These are phyloP conservation scores for Pogostemon cablin DNA, from an alignment of 257 asterid species.

Conservation along the genomic window DNA sequence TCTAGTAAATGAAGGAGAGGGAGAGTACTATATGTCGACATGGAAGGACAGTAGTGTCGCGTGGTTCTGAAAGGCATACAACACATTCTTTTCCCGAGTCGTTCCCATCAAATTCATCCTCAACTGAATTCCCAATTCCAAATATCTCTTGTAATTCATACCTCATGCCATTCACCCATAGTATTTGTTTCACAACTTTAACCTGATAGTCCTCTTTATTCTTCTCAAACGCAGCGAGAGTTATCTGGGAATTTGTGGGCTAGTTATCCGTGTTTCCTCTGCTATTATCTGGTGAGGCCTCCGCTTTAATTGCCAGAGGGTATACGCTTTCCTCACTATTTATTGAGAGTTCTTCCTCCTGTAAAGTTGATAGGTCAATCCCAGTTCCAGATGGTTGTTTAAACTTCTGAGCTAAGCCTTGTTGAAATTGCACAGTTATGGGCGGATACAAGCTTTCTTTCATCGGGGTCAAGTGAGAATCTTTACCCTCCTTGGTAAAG, in stretches of 20 bases:
- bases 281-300: conserved; percentile 49
- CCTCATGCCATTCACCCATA: conserved; percentile 84
- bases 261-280: conserved; percentile 44
- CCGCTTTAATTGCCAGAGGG: conserved; percentile 73
- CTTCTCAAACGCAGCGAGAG: conserved; percentile 84
- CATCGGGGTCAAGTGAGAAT: conserved; percentile 52
- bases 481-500: conserved; percentile 80
- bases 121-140: conserved; percentile 80
- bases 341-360: conserved; percentile 48
- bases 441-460: conserved; percentile 63
- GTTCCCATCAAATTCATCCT: conserved; percentile 65
- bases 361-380: conserved; percentile 58
- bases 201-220: conserved; percentile 72
- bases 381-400: conserved; percentile 59
- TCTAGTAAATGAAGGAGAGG: not conserved
- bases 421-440: conserved; percentile 51
- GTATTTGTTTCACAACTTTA: conserved; percentile 78
- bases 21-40: conserved; percentile 85
- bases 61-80: conserved; percentile 86
- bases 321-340: conserved; percentile 50
- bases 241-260: conserved; percentile 71
- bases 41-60: conserved; percentile 90
- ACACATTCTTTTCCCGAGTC: conserved; percentile 94
- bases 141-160: conserved; percentile 86
- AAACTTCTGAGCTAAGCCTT: conserved; percentile 77